Evolutionary conservation across 2,329 filamentous ascomycete species (phyloP), one percentile per base, ranked within the genome.

Genomic region (Xylaria sp.): DNA sequence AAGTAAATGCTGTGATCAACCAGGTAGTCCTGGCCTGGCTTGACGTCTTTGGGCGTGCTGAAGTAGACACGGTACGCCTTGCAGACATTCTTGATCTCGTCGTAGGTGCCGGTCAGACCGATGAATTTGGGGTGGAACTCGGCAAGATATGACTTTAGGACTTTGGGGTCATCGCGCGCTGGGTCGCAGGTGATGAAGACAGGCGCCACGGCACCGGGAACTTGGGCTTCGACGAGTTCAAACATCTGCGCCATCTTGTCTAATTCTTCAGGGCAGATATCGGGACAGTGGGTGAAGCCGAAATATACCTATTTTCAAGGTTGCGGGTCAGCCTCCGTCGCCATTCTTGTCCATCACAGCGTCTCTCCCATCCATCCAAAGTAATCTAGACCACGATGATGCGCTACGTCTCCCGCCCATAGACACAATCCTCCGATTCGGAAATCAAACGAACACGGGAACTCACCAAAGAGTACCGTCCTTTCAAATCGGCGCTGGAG

Each of bases 1-100:
- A 99, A 99, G 85, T 99, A 99, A 74, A 99, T 99, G 80, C 94
- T 97, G 83, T 99, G 96, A 80, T 99, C 96, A 13, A 99, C 96
- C 75, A 99, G 81, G 79, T 99, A 99, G 81, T 99, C 96, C 84
- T 97, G 92, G 1, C 95, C 96, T 0, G 94, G 91, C 84, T 94
- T 91, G 65, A 98, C 93, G 71, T 94, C 87, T 74, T 89, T 85
- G 39, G 96, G 96, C 56, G 96, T 99, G 77, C 92, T 96, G 77
- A 99, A 99, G 83, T 99, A 99, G 63, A 99, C 96, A 23, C 96
- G 87, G 81, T 98, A 99, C 73, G 91, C 91, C 84, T 97, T 98
- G 86, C 96, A 99, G 65, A 97, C 90, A 72, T 91, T 86, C 85
- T 97, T 97, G 77, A 98, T 92, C 82, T 97, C 89, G 71, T 97